A percentile compares a stretch with the other conserved stretches of the same genome.
phyloP scores from a whole-genome alignment of 768 basidiomycete species.

The Lanmaoa pseudosensibilis region DNA sequence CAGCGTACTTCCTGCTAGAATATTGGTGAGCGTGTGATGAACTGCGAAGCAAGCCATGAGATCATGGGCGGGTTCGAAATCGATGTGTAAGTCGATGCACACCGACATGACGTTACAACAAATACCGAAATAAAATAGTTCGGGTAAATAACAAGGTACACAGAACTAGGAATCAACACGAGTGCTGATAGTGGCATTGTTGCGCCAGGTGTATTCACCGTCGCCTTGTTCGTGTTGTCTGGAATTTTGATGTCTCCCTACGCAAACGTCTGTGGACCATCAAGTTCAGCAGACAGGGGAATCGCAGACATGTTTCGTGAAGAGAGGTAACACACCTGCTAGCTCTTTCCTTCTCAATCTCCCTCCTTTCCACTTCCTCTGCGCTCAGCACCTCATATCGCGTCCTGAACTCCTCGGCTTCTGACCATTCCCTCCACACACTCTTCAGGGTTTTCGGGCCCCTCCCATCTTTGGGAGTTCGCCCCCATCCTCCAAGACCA shows the following conservation, averaged over 20 bases:
- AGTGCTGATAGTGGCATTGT: conserved; percentile 6
- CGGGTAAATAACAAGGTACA: conserved; percentile 7
- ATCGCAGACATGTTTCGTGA: background rate
- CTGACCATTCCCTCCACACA: conserved; percentile 95
- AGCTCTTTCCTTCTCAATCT: conserved; percentile 83
- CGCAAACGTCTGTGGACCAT: conserved; percentile 50
- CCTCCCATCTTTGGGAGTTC: conserved; percentile 73
- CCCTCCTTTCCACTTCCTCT: conserved; percentile 90
- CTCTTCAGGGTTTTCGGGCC: conserved; percentile 83
- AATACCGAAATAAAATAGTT: conserved; percentile 28
- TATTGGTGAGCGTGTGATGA: background rate
- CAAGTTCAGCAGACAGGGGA: background rate
- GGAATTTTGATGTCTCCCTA: conserved; percentile 67
- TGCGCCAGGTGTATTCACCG: conserved; percentile 24
- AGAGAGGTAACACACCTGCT: conserved; percentile 47
- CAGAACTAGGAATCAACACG: conserved; percentile 3
- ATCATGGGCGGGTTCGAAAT: conserved; percentile 15
- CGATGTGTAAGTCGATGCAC: conserved; percentile 1
- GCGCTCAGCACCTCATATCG: conserved; percentile 80
- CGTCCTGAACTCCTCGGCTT: conserved; percentile 88
- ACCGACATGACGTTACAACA: conserved; percentile 15
- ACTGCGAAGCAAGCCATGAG: conserved; percentile 8
- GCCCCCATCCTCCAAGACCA: conserved; percentile 71
- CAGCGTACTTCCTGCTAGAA: background rate
- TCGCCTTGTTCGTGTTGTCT: conserved; percentile 45